Conservation (phyloP, 2,329 filamentous ascomycete species). For the Neonectria hederae region DNA sequence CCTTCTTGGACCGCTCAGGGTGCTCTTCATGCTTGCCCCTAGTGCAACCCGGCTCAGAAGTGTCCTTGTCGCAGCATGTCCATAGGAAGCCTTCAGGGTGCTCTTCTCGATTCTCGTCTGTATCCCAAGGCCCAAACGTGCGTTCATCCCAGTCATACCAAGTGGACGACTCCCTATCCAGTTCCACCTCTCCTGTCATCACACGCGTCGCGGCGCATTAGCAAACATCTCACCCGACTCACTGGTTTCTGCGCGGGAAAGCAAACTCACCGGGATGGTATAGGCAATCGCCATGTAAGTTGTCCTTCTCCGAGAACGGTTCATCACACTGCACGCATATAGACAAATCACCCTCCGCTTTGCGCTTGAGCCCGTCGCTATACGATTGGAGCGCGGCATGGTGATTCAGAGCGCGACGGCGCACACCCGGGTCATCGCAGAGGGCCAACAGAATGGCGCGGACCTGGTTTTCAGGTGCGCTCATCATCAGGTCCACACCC, state of each 20-base stretch:
- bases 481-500: background rate
- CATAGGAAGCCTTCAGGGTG: slow-evolving; percentile 37
- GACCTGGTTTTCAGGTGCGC: slow-evolving; percentile 28
- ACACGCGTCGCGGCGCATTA: background rate
- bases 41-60: slow-evolving; percentile 24
- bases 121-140: slow-evolving; percentile 27
- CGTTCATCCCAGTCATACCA: slow-evolving; percentile 30
- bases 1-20: slow-evolving; percentile 21
- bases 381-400: slow-evolving; percentile 12
- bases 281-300: slow-evolving; percentile 12
- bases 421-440: slow-evolving; percentile 20
- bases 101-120: slow-evolving; percentile 14
- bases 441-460: slow-evolving; percentile 33
- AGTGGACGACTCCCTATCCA: slow-evolving; percentile 13
- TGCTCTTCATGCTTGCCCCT: slow-evolving; percentile 27
- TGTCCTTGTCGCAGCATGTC: slow-evolving; percentile 30
- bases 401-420: slow-evolving; percentile 15
- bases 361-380: slow-evolving; percentile 26
- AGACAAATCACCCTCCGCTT: slow-evolving; percentile 26
- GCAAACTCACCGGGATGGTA: slow-evolving; percentile 33
- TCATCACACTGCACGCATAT: slow-evolving; percentile 31
- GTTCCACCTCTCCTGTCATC: slow-evolving; percentile 27
- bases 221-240: background rate
- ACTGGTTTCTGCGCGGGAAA: background rate
- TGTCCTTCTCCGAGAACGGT: slow-evolving; percentile 20